Evolutionary conservation across 2,329 filamentous ascomycete genomes (phyloP), one percentile per base, ranked within the genome.

Genomic region (Aspergillus sp.): DNA sequence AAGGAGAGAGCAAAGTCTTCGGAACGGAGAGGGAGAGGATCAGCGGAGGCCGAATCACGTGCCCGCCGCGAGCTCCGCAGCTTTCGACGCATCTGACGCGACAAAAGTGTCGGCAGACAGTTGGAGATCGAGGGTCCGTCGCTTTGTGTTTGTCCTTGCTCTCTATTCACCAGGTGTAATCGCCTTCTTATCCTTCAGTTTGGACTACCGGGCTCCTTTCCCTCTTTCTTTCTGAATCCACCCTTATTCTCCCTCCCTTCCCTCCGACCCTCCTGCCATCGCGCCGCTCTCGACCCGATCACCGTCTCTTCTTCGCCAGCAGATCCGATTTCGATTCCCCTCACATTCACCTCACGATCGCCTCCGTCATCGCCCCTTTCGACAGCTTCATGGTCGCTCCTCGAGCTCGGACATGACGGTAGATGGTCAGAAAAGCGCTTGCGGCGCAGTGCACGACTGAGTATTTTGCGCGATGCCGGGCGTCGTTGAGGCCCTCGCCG

Each of bases 381-480:
- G n/a, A 40, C 47, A 11, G 10, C 10, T n/a, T 40, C 17, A 53
- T 38, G 32, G 20, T 47, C 44, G 60, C 54, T 61, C 58, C 48
- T 52, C 48, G 58, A 61, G 58, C 54, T 58, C 63, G 66, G 71
- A 71, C 61, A 74, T 74, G 71, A 72, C 62, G 67, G 61, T 70
- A 63, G 64, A 63, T 67, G 63, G 57, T 61, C 58, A 58, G 56
- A 56, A 53, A 58, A 64, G 71, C 70, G 70, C 71, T 65, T 59
- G 60, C 60, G 61, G 70, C 71, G 71, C 71, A 66, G 59, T 63
- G 58, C 58, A 63, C 60, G 60, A 69, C 59, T 72, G 62, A 71
- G 65, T 58, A 64, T 60, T 50, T 57, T 60, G 63, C 64, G 65
- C 63, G 55, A 74, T 74, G 71, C 71, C 71, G 53, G 70, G 71